phyloP scores from a whole-genome alignment of 1,284 basidiomycete species.

The Thecaphora thlaspeos region DNA sequence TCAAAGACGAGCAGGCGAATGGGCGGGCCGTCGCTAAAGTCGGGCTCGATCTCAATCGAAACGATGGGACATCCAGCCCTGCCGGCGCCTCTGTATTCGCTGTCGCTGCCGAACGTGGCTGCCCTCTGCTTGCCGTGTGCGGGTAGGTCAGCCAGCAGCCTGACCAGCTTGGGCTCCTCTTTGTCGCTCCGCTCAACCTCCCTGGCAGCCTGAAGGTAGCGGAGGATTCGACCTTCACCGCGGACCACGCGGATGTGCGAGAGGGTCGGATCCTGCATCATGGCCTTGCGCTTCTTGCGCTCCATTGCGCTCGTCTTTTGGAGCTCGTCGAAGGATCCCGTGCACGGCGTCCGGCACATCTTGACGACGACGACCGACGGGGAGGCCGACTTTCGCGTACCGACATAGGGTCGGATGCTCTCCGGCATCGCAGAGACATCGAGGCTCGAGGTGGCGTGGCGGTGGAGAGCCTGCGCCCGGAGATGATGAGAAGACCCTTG shows the following conservation, averaged over 20 bases:
- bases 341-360: slow-evolving; percentile 44
- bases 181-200: too few species aligned
- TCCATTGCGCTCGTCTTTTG: slow-evolving; percentile 35
- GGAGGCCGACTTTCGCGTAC: not conserved
- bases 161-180: slow-evolving; percentile 25
- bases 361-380: slow-evolving; percentile 46
- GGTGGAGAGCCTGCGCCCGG: too few species aligned
- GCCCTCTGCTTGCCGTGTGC: slow-evolving; percentile 5
- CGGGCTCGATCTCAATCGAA: not conserved
- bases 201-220: slow-evolving; percentile 29
- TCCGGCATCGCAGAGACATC: too few species aligned
- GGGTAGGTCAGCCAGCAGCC: slow-evolving; percentile 32
- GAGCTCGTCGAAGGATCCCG: slow-evolving; percentile 45
- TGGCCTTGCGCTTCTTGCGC: slow-evolving; percentile 19
- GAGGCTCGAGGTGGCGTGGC: too few species aligned
- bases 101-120: not conserved
- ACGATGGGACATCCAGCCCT: not conserved
- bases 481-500: too few species aligned
- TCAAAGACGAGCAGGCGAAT: slow-evolving; percentile 42
- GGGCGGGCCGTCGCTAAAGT: slow-evolving; percentile 31
- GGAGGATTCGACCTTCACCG: slow-evolving; percentile 44
- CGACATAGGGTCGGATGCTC: slow-evolving; percentile 5
- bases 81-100: not conserved
- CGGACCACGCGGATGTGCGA: slow-evolving; percentile 39
- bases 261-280: slow-evolving; percentile 21